phyloP scores from a whole-genome alignment of 768 basidiomycete genomes.

The Tylopilus plumbeoviolaceoides region DNA sequence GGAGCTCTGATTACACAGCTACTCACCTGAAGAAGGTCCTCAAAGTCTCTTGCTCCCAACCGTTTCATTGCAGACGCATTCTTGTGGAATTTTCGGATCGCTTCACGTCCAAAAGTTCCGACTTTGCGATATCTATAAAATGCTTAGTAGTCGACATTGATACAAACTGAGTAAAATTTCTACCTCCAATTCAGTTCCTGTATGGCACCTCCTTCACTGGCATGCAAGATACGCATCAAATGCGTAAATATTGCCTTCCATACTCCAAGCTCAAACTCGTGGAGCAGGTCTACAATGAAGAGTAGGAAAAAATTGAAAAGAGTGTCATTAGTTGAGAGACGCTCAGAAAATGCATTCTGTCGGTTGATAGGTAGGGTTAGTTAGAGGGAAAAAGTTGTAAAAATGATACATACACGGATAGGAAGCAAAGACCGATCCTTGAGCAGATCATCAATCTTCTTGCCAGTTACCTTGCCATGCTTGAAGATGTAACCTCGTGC shows the following conservation, averaged over 20 bases:
- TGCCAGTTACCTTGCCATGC: no score
- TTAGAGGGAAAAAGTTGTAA: no score
- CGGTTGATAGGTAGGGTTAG: no score
- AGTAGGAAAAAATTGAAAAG: neutral
- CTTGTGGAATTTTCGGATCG: no score
- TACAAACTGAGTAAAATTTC: no score
- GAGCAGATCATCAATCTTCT: no score
- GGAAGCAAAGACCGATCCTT: no score
- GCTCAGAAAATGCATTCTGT: neutral
- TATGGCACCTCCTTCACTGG: neutral
- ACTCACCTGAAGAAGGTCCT: slow-evolving; percentile 28
- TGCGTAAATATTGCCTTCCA: slow-evolving; percentile 25
- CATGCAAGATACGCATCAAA: neutral
- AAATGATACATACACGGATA: no score
- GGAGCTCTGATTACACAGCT: no score
- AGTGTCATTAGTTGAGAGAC: neutral
- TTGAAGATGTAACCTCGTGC: no score
- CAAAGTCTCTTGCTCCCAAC: slow-evolving; percentile 32
- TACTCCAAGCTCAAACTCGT: slow-evolving; percentile 23
- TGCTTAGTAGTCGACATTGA: no score
- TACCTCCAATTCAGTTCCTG: neutral
- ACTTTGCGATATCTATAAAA: neutral
- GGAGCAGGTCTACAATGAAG: neutral
- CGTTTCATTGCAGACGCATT: neutral
- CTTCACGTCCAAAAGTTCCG: no score